These are phyloP conservation scores for Candida tallmaniae DNA, from an alignment of 805 yeast genomes.

Conservation along the genomic window DNA sequence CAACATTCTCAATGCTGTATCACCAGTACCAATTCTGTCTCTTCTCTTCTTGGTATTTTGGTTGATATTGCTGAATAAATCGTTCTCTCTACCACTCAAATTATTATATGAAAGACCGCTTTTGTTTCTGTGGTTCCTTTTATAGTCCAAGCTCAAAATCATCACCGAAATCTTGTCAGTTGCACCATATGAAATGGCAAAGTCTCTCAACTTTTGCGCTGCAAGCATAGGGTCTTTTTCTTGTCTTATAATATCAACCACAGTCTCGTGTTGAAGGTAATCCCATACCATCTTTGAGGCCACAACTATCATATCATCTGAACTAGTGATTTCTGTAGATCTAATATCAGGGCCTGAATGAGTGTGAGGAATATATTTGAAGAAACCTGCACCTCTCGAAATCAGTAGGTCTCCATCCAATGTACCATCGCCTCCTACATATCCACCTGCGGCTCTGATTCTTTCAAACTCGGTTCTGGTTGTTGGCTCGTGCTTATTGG, in stretches of 20 bases:
- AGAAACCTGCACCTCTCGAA: constrained; percentile 90
- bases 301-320: constrained; percentile 81
- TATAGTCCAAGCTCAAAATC: constrained; percentile 66
- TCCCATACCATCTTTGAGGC: constrained; percentile 89
- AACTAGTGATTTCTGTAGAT: constrained; percentile 51
- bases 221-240: constrained; percentile 85
- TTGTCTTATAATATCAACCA: constrained; percentile 84
- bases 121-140: constrained; percentile 27
- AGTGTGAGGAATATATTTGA: constrained; percentile 79
- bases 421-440: constrained; percentile 77
- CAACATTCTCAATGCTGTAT: constrained; percentile 73
- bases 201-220: constrained; percentile 89
- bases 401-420: constrained; percentile 79
- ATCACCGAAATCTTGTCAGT: constrained; percentile 73
- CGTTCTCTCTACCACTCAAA: constrained; percentile 35
- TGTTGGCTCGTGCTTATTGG: constrained; percentile 82
- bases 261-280: constrained; percentile 71
- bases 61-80: constrained; percentile 25
- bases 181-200: constrained; percentile 90
- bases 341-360: constrained; percentile 83
- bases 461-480: constrained; percentile 73
- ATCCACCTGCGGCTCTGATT: constrained; percentile 88
- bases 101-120: constrained; percentile 31
- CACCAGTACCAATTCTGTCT: constrained; percentile 50
- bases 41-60: constrained; percentile 25